phyloP scores from a whole-genome alignment of 192 early-diverging fungal species.

The Mycoemilia scoparia region DNA sequence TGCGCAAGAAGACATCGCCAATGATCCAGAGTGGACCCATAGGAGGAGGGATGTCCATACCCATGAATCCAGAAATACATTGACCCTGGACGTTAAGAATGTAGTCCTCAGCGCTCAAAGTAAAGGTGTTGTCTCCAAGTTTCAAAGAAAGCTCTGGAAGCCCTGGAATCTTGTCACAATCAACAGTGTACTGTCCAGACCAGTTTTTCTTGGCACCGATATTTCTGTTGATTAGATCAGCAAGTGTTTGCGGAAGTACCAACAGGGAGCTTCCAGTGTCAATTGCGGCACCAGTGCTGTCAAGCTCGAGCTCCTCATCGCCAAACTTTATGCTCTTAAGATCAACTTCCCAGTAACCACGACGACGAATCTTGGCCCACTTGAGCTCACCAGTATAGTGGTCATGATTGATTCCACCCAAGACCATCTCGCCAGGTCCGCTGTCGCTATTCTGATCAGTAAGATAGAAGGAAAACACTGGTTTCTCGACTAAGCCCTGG shows the following conservation, averaged over 20 bases:
- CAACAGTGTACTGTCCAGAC: slow-evolving; percentile 74
- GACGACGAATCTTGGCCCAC: slow-evolving; percentile 75
- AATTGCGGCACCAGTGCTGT: slow-evolving; percentile 59
- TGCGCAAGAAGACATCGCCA: slow-evolving; percentile 67
- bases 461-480: slow-evolving; percentile 81
- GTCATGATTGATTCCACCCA: slow-evolving; percentile 66
- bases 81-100: slow-evolving; percentile 39
- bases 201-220: slow-evolving; percentile 90
- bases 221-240: slow-evolving; percentile 73
- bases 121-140: slow-evolving; percentile 59
- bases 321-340: slow-evolving; percentile 62
- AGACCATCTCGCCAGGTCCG: slow-evolving; percentile 64
- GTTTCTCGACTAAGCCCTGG: slow-evolving; percentile 58
- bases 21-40: slow-evolving; percentile 72
- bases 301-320: slow-evolving; percentile 49
- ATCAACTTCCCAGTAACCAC: slow-evolving; percentile 96
- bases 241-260: slow-evolving; percentile 52
- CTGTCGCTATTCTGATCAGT: slow-evolving; percentile 43
- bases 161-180: slow-evolving; percentile 45
- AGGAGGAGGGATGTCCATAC: slow-evolving; percentile 67
- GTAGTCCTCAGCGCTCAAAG: slow-evolving; percentile 42
- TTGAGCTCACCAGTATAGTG: slow-evolving; percentile 52
- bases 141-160: slow-evolving; percentile 62
- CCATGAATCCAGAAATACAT: slow-evolving; percentile 78
- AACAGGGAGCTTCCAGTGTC: slow-evolving; percentile 85